Evolutionary conservation across 2,329 filamentous ascomycete species (phyloP), one percentile per base, ranked within the genome.

Genomic region (Didymellaceae sp.): DNA sequence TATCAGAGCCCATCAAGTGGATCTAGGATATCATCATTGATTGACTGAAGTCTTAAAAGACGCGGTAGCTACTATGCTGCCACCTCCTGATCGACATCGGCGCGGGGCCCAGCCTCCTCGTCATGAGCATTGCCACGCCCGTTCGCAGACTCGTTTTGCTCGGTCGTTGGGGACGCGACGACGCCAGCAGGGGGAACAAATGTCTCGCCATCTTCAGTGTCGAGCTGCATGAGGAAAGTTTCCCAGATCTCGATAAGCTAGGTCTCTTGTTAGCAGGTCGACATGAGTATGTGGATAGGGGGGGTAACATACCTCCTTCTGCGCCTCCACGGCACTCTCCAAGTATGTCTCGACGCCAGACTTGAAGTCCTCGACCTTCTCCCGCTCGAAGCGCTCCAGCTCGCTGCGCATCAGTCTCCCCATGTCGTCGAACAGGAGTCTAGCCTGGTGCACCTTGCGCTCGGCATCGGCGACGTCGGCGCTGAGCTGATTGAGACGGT

Each of bases 321-420:
- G 94, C 46, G 93, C 94, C 76, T 99, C 94, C 4, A 99, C 91
- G 3, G 94, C 91, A 67, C 94, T 92, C 78, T 99, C 94, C 63
- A 99, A 75, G 75, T 96, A 99, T 1, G 94, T 99, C 78, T 99
- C 94, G 2, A 99, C 92, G 0, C 92, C 93, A 56, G 89, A 94
- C 80, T 99, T 99, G 75, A 99, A 99, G 71, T 99, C 94, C 71
- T 99, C 94, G 3, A 99, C 94, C 79, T 99, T 99, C 76, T 99
- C 94, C 64, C 84, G 85, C 77, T 99, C 94, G 67, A 99, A 99
- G 14, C 92, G 83, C 66, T 97, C 94, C 60, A 99, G 80, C 74
- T 99, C 94, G 26, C 82, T 82, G 53, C 91, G 86, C 91, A 99
- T 94, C 68, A 97, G 77, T 10, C 91, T 83, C 11, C 94, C 94